Evolutionary conservation across 192 early-diverging fungal genomes (phyloP).

Genomic region (Backusella westeae): DNA sequence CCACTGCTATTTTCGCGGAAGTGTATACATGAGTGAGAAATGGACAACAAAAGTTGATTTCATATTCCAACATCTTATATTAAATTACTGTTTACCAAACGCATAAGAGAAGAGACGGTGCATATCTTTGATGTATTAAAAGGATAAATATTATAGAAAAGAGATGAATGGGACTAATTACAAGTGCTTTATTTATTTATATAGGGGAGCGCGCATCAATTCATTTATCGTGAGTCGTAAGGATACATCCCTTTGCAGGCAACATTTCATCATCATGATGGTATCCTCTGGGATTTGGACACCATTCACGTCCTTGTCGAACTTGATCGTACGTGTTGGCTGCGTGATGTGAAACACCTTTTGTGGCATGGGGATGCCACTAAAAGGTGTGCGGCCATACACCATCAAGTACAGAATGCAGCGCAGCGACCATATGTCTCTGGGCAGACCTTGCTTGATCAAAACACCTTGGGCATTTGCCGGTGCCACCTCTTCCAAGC

Average conservation of each 20-base stretch:
- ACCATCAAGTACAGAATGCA: constrained; percentile 93
- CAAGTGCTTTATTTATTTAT: no score
- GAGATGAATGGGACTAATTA: no score
- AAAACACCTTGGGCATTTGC: neutral
- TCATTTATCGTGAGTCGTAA: neutral
- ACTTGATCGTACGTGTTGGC: constrained; percentile 56
- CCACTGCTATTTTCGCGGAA: no score
- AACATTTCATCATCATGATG: neutral
- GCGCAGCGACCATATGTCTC: constrained; percentile 91
- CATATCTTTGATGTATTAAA: no score
- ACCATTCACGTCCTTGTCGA: neutral
- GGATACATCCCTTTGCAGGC: neutral
- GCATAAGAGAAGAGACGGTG: no score
- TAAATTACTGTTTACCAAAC: no score
- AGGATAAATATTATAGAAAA: no score
- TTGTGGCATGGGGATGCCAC: constrained; percentile 53
- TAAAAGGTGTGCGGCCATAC: constrained; percentile 84
- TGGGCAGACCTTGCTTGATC: constrained; percentile 34
- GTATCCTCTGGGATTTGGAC: neutral
- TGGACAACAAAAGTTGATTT: no score
- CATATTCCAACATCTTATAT: no score
- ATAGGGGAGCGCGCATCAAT: neutral
- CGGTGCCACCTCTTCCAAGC: constrained; percentile 13
- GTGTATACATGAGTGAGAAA: no score
- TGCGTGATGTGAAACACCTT: constrained; percentile 77